phyloP scores from a whole-genome alignment of 306 rosid genomes.

The Heteromeles arbutifolia region DNA sequence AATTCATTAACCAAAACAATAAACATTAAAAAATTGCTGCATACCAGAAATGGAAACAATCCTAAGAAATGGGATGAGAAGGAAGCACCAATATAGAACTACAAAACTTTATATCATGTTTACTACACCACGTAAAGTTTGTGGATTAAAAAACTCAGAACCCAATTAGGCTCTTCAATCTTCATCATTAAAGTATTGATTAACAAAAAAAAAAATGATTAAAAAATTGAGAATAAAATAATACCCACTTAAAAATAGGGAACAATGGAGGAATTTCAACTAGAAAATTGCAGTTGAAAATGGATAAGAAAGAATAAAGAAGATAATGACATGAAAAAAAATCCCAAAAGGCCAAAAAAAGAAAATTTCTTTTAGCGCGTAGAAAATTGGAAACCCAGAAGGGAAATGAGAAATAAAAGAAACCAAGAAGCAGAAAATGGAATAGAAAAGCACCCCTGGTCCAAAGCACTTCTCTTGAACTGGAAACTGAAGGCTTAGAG shows the following conservation, averaged over 20 bases:
- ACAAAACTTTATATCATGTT: background rate
- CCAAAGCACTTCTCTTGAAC: background rate
- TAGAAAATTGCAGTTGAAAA: background rate
- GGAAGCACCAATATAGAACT: background rate
- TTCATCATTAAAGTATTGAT: background rate
- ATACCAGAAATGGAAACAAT: constrained; percentile 5
- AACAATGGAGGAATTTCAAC: background rate
- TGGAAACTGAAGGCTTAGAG: constrained; percentile 14
- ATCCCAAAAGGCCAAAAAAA: background rate
- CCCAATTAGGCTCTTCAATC: background rate
- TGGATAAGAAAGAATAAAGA: background rate
- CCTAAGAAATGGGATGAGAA: constrained; percentile 3
- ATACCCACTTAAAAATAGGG: background rate
- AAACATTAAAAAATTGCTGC: background rate
- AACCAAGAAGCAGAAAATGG: constrained; percentile 7
- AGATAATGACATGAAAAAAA: background rate
- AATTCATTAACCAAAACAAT: background rate
- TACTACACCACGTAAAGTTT: background rate
- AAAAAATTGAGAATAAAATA: constrained; percentile 5
- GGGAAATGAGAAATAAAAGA: background rate
- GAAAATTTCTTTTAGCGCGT: background rate
- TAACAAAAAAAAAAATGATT: background rate
- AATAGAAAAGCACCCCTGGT: constrained; percentile 3
- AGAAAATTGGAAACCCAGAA: constrained; percentile 5
- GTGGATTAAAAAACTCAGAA: background rate